A percentile compares a stretch with the other conserved stretches of the same genome.
These are phyloP conservation scores for Rhodotorula taiwanensis DNA, from an alignment of 768 basidiomycete genomes.

Conservation along the genomic window DNA sequence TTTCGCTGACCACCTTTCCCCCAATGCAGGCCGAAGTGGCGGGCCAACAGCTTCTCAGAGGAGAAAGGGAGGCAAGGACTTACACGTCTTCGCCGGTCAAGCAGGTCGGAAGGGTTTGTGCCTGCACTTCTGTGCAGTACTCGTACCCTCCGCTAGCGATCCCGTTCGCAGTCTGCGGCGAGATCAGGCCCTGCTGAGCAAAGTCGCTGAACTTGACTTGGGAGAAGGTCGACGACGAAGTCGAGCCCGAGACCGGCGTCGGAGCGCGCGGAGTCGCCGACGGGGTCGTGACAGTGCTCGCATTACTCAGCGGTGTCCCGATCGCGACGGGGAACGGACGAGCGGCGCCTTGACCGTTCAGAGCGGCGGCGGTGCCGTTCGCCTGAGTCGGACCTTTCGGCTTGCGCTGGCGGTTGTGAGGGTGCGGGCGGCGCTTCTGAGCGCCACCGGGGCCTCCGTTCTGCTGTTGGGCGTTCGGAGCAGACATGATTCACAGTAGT, in stretches of 20 bases:
- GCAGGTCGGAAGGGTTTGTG: slow-evolving; percentile 33
- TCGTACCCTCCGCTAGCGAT: slow-evolving; percentile 13
- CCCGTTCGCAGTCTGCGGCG: neutral
- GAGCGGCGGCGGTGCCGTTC: neutral
- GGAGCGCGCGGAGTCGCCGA: slow-evolving; percentile 11
- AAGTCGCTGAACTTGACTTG: slow-evolving; percentile 9
- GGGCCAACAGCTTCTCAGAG: too few relatives aligned
- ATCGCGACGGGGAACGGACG: neutral
- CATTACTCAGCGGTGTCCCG: neutral
- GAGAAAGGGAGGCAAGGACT: neutral
- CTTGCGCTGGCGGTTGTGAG: slow-evolving; percentile 6
- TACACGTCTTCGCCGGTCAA: slow-evolving; percentile 28
- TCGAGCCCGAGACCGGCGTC: slow-evolving; percentile 2
- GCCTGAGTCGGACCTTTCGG: neutral
- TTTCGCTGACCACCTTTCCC: too few relatives aligned
- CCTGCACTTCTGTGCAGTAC: slow-evolving; percentile 36
- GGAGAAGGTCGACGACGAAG: slow-evolving; percentile 11
- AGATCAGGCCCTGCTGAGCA: slow-evolving; percentile 7
- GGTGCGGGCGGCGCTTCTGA: slow-evolving; percentile 2
- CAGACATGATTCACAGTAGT: neutral
- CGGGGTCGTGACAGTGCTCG: slow-evolving; percentile 20
- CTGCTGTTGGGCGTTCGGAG: neutral
- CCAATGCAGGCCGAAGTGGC: neutral
- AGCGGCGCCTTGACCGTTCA: neutral
- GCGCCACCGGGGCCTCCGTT: neutral